Conservation (phyloP, 768 basidiomycete genomes). For the Neoboletus brunneissimus region DNA sequence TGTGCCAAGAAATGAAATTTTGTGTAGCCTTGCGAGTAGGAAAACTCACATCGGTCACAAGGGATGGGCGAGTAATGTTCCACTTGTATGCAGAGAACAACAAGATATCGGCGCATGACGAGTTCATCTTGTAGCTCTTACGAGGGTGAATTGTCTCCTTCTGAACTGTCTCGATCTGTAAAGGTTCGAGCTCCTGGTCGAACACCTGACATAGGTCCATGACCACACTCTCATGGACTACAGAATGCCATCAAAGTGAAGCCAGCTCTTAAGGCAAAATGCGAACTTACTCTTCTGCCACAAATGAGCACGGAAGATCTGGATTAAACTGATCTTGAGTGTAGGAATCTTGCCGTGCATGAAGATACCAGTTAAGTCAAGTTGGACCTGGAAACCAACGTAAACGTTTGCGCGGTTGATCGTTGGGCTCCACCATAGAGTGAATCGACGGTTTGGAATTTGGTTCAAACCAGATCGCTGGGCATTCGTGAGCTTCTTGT, state of each 20-base stretch:
- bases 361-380: conserved; percentile 96
- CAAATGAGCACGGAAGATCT: conserved; percentile 99
- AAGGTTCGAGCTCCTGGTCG: conserved; percentile 95
- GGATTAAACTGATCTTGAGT: conserved; percentile 97
- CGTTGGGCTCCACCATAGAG: conserved; percentile 98
- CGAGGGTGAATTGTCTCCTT: conserved; percentile 99
- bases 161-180: conserved; percentile 98
- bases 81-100: conserved; percentile 97
- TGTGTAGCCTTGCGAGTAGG: neutral
- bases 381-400: conserved; percentile 99
- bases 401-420: conserved; percentile 99
- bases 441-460: conserved; percentile 98
- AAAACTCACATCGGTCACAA: conserved; percentile 81
- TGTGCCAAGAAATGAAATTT: conserved; percentile 30
- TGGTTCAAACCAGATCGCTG: conserved; percentile 97
- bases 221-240: conserved; percentile 88
- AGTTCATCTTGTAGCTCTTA: conserved; percentile 99
- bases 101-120: conserved; percentile 97
- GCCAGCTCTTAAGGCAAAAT: conserved; percentile 3
- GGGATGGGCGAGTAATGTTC: conserved; percentile 95
- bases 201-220: conserved; percentile 99
- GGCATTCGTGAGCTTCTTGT: conserved; percentile 96
- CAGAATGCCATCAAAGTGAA: conserved; percentile 12
- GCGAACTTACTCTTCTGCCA: conserved; percentile 94
- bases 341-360: conserved; percentile 99